These are phyloP conservation scores for Geotrichum reessii DNA, from an alignment of 1,139 yeast genomes.

Conservation along the genomic window DNA sequence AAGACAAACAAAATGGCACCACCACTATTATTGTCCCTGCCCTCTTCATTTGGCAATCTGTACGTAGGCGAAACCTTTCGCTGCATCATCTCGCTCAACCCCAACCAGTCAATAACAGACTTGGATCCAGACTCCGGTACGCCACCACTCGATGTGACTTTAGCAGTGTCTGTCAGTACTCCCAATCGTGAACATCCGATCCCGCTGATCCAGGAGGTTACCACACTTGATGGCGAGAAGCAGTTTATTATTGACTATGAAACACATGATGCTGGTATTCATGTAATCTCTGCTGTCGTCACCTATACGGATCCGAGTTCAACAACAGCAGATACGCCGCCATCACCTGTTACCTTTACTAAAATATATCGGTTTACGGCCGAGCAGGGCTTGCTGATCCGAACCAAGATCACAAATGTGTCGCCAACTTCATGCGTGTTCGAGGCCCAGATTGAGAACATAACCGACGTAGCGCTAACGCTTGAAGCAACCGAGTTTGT, in stretches of 20 bases:
- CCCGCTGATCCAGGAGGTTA: slow-evolving; percentile 15
- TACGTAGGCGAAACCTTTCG: slow-evolving; percentile 33
- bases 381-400: slow-evolving; percentile 31
- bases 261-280: slow-evolving; percentile 31
- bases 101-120: background rate
- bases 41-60: slow-evolving; percentile 29
- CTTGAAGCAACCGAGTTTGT: slow-evolving; percentile 32
- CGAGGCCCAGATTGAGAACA: slow-evolving; percentile 37
- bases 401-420: slow-evolving; percentile 29
- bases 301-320: slow-evolving; percentile 22
- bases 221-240: slow-evolving; percentile 1
- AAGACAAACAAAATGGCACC: background rate
- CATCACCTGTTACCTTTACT: slow-evolving; percentile 21
- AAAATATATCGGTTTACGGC: slow-evolving; percentile 33
- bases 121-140: slow-evolving; percentile 8
- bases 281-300: slow-evolving; percentile 29
- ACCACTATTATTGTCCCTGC: slow-evolving; percentile 22
- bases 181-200: slow-evolving; percentile 19
- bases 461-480: slow-evolving; percentile 29
- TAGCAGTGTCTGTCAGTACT: slow-evolving; percentile 14
- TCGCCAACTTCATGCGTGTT: slow-evolving; percentile 24
- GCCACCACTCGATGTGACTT: slow-evolving; percentile 8
- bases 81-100: slow-evolving; percentile 27
- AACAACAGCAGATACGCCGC: background rate
- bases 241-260: slow-evolving; percentile 29